phyloP scores from a whole-genome alignment of 345 rosid species.

The Hirschfeldia incana region DNA sequence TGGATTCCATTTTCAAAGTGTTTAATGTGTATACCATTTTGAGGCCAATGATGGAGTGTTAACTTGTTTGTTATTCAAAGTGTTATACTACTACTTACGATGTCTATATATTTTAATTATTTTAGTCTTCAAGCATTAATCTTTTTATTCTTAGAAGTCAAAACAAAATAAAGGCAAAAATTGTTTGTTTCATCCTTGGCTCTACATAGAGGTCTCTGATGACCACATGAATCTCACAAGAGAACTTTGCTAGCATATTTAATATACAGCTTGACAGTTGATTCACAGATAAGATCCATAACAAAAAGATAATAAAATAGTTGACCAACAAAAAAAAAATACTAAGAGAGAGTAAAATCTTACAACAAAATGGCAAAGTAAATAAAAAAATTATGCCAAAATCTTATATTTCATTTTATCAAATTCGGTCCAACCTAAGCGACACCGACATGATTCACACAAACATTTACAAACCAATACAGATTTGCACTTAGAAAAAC shows the following conservation, averaged over 20 bases:
- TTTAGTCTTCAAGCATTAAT: neutral
- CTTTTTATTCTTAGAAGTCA: neutral
- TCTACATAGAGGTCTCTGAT: neutral
- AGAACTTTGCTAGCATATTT: neutral
- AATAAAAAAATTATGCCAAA: neutral
- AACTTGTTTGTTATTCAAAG: neutral
- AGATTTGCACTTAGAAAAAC: too few species aligned
- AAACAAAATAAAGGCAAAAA: neutral
- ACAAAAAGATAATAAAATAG: neutral
- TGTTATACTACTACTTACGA: neutral
- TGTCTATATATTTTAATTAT: neutral
- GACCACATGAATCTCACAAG: neutral
- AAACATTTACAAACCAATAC: too few species aligned
- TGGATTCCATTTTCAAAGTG: conserved; percentile 6
- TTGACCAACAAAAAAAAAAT: neutral
- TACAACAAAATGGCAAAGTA: neutral
- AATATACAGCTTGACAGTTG: neutral
- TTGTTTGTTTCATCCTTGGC: neutral
- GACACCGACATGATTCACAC: neutral
- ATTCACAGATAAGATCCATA: neutral
- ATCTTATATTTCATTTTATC: neutral
- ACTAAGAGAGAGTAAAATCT: neutral
- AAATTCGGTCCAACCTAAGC: neutral
- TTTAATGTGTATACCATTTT: conserved; percentile 15
- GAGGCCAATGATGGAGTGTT: conserved; percentile 23